Percentiles rank a stretch among this genome's conserved stretches.
These are phyloP conservation scores for Rhodosporidiobolus sp. DNA, from an alignment of 768 basidiomycete genomes.

Conservation along the genomic window DNA sequence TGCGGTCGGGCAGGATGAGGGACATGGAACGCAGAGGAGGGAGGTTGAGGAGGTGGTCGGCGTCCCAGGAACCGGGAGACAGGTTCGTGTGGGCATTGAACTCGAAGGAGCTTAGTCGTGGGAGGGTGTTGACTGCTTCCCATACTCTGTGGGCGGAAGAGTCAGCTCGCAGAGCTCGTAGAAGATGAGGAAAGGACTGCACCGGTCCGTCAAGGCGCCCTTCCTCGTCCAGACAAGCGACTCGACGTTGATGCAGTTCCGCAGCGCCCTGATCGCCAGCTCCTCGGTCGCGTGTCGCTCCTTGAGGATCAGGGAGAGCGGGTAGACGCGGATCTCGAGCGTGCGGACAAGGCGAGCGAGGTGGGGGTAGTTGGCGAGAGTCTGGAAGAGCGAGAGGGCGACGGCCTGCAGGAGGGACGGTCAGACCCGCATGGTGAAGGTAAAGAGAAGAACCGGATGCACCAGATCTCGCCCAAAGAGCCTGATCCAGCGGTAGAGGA, in stretches of 20 bases:
- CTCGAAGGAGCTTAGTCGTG: constrained; percentile 18
- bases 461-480: constrained; percentile 35
- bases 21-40: constrained; percentile 27
- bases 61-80: constrained; percentile 24
- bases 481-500: constrained; percentile 19
- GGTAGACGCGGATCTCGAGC: constrained; percentile 36
- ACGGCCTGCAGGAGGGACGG: background rate
- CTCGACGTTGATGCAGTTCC: constrained; percentile 7
- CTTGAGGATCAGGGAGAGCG: constrained; percentile 12
- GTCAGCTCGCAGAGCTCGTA: background rate
- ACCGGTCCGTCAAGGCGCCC: constrained; percentile 30
- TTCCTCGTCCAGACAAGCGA: constrained; percentile 36
- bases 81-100: constrained; percentile 34
- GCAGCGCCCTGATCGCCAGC: constrained; percentile 16
- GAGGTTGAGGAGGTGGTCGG: constrained; percentile 23
- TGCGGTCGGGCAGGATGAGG: constrained; percentile 35
- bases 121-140: constrained; percentile 22
- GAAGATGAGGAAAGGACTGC: background rate
- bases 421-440: background rate
- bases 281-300: constrained; percentile 16
- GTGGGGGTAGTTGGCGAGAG: constrained; percentile 4
- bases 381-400: constrained; percentile 6
- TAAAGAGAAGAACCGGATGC: background rate
- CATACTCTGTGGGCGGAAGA: background rate
- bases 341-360: constrained; percentile 19